Conservation (phyloP, 495 filamentous ascomycete genomes). For the Hapsidospora chrysogenum region DNA sequence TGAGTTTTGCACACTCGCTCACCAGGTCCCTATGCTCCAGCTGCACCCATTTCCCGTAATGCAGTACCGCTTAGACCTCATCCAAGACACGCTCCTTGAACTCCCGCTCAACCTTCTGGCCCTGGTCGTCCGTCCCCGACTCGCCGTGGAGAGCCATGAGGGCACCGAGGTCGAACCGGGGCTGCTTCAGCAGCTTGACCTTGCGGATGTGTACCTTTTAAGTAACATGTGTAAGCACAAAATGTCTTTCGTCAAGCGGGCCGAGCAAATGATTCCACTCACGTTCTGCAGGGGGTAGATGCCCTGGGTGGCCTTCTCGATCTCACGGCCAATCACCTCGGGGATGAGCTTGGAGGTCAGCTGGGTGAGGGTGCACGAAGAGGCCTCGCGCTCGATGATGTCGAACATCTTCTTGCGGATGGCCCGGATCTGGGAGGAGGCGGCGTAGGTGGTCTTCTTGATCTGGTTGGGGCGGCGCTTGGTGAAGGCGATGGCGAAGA, state of each 20-base stretch:
- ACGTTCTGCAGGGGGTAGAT: slow-evolving; percentile 99
- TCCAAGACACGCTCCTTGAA: slow-evolving; percentile 97
- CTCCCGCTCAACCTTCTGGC: slow-evolving; percentile 96
- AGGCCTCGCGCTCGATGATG: slow-evolving; percentile 92
- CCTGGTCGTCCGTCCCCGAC: slow-evolving; percentile 86
- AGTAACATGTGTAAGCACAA: no score
- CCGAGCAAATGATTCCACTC: slow-evolving; percentile 29
- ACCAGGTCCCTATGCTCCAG: background rate
- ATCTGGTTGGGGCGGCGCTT: slow-evolving; percentile 97
- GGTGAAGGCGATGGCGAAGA: slow-evolving; percentile 98
- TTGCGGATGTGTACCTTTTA: slow-evolving; percentile 95
- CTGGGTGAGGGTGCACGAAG: slow-evolving; percentile 83
- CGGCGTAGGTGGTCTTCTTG: slow-evolving; percentile 98
- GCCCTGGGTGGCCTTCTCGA: slow-evolving; percentile 97
- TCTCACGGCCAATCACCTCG: slow-evolving; percentile 97
- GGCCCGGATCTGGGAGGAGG: slow-evolving; percentile 84
- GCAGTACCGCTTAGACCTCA: slow-evolving; percentile 44
- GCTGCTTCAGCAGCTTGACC: slow-evolving; percentile 94
- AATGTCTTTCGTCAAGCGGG: no score
- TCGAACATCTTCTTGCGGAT: slow-evolving; percentile 99
- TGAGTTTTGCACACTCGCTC: no score
- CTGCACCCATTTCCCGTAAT: background rate
- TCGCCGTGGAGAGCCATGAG: slow-evolving; percentile 92
- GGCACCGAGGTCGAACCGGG: slow-evolving; percentile 97
- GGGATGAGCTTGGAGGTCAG: slow-evolving; percentile 96